Evolutionary conservation across 495 filamentous ascomycete species (phyloP).

Genomic region (Penicillium soppii): DNA sequence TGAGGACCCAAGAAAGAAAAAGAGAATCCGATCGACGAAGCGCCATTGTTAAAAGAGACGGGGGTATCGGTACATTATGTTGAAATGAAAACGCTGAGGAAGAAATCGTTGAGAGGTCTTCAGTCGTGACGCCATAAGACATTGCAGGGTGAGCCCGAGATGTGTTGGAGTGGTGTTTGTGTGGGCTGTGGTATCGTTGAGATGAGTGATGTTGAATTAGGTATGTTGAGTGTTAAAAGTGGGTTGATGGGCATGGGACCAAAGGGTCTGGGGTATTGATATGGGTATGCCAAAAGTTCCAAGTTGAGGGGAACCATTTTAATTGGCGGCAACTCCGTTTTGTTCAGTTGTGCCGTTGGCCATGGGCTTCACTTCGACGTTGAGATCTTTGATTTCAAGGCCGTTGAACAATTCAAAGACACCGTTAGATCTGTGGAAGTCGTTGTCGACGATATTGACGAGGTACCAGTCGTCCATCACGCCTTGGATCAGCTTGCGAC

Average conservation of each 20-base stretch:
- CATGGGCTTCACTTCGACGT: conserved; percentile 37
- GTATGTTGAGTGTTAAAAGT: conserved; percentile 23
- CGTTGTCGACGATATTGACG: conserved; percentile 81
- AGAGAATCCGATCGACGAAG: conserved; percentile 31
- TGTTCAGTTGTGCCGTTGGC: conserved; percentile 16
- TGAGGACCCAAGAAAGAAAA: conserved; percentile 23
- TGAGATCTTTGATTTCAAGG: conserved; percentile 64
- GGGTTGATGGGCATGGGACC: conserved; percentile 10
- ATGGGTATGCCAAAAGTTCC: background rate
- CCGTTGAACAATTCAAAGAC: conserved; percentile 62
- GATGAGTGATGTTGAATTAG: conserved; percentile 48
- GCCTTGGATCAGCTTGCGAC: conserved; percentile 73
- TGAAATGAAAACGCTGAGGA: conserved; percentile 47
- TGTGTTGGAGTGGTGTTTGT: conserved; percentile 28
- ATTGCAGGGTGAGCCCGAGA: conserved; percentile 32
- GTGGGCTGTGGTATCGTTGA: conserved; percentile 39
- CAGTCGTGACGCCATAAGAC: conserved; percentile 49
- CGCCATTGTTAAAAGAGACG: conserved; percentile 40
- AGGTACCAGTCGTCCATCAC: conserved; percentile 91
- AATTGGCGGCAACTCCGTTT: conserved; percentile 32
- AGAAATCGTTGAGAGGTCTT: conserved; percentile 54
- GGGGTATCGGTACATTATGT: conserved; percentile 41
- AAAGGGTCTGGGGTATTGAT: background rate
- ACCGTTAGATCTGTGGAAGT: conserved; percentile 2
- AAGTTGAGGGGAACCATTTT: conserved; percentile 21